A percentile compares a stretch with the other conserved stretches of the same genome.
These are phyloP conservation scores for Aspergillus tanneri DNA, from an alignment of 2,329 filamentous ascomycete species.

Conservation along the genomic window DNA sequence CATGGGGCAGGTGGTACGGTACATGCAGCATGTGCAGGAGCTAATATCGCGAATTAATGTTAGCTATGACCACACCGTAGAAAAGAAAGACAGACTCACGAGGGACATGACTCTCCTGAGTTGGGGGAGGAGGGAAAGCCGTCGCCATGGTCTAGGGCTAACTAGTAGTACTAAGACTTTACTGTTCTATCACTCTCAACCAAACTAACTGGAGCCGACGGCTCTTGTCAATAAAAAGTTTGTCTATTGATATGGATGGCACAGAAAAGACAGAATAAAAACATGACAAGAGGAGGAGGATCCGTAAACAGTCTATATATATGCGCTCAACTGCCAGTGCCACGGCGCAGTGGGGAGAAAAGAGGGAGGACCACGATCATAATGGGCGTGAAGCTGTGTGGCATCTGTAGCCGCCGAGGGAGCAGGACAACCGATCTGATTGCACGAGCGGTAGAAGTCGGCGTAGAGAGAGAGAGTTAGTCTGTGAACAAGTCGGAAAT, in stretches of 20 bases:
- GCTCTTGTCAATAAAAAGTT: too few relatives aligned
- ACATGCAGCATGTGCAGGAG: conserved; percentile 14
- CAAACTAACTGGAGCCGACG: too few relatives aligned
- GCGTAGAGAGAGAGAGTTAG: conserved; percentile 11
- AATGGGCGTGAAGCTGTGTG: too few relatives aligned
- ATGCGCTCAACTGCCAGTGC: not conserved
- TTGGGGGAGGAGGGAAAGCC: conserved; percentile 28
- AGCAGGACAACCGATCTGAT: conserved; percentile 1
- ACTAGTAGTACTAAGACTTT: too few relatives aligned
- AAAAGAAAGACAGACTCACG: conserved; percentile 10
- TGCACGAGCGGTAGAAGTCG: conserved; percentile 3
- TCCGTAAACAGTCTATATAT: not conserved
- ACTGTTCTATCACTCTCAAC: too few relatives aligned
- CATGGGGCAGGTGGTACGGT: not conserved
- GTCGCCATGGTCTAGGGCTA: conserved; percentile 4
- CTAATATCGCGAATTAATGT: conserved; percentile 7
- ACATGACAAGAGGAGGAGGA: too few relatives aligned
- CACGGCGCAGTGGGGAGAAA: not conserved
- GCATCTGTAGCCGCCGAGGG: conserved; percentile 7
- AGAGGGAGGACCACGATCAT: not conserved
- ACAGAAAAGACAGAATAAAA: too few relatives aligned
- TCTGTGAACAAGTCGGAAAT: not conserved
- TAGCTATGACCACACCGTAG: not conserved
- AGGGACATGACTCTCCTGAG: conserved; percentile 19
- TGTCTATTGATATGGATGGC: too few relatives aligned